Evolutionary conservation across 2,329 filamentous ascomycete species (phyloP).

Genomic region (Alternaria angustiovoidea): DNA sequence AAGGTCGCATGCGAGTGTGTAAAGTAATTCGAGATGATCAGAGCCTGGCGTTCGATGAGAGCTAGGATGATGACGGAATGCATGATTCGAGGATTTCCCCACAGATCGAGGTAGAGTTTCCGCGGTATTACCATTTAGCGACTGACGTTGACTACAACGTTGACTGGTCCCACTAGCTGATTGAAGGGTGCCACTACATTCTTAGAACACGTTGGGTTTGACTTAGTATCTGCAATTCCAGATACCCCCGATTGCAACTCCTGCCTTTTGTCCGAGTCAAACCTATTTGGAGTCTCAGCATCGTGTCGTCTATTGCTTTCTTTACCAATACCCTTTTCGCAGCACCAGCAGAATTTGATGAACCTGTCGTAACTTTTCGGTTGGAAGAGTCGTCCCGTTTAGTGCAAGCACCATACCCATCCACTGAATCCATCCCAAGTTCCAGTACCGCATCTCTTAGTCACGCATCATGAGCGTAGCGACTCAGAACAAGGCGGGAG

Average conservation of each 20-base stretch:
- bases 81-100: slow-evolving; percentile 26
- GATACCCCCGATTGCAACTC: neutral
- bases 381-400: neutral
- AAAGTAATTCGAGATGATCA: slow-evolving; percentile 16
- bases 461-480: slow-evolving; percentile 29
- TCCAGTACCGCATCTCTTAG: neutral
- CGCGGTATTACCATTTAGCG: slow-evolving; percentile 22
- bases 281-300: neutral
- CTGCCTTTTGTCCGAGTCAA: slow-evolving; percentile 5
- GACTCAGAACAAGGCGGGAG: slow-evolving; percentile 19
- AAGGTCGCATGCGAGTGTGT: slow-evolving; percentile 43
- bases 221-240: slow-evolving; percentile 1
- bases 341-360: neutral
- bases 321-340: neutral
- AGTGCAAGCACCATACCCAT: neutral
- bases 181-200: slow-evolving; percentile 21
- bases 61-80: slow-evolving; percentile 28
- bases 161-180: slow-evolving; percentile 12
- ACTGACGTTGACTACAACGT: slow-evolving; percentile 16
- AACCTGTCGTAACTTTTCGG: neutral
- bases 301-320: neutral
- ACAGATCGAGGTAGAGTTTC: slow-evolving; percentile 30
- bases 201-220: slow-evolving; percentile 2
- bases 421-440: neutral
- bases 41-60: slow-evolving; percentile 6